Base-by-base conservation (phyloP, 176 grass and related monocot genomes). In the Phoenix dactylifera region DNA sequence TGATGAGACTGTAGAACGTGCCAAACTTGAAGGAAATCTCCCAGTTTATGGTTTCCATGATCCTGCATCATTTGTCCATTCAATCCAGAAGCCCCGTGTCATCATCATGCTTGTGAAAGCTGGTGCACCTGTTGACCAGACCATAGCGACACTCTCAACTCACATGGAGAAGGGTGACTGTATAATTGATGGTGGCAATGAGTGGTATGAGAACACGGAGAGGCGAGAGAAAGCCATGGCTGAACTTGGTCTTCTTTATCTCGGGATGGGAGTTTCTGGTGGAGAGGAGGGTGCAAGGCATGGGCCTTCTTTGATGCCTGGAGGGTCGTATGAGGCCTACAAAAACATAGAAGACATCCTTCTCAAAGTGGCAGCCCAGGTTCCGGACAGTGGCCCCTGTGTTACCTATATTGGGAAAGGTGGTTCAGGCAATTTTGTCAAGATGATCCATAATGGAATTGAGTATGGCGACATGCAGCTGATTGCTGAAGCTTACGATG, bases 401-500 rank as follows among this genome's bases (percentile, higher is more conserved):
- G 62, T 64, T 51, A 64, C 62, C 25, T 64, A 51, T 22, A 17
- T 64, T 0, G 62, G 62, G 20, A 64, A 50, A 51, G 62, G 62
- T 7, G 62, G 62, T 26, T 64, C 62, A 3, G 62, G 62, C 20
- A 64, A 64, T 64, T 64, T 64, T 25, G 62, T 64, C 17, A 64
- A 64, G 48, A 64, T 64, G 62, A 3, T 64, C 19, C 62, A 64
- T 14, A 64, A 64, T 10, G 62, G 62, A 23, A 64, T 64, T 5
- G 62, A 64, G 48, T 64, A 64, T 51, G 62, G 62, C 15, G 62
- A 64, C 62, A 64, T 64, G 62, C 62, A 64, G 15, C 44, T 64
- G 62, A 64, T 64, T 51, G 62, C 62, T n/a, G 62, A 64, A 51
- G 62, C 48, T 51, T 64, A 64, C 9, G 62, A 64, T 64, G 62